These are phyloP conservation scores for Zalerion maritima DNA, from an alignment of 495 filamentous ascomycete species.

Conservation along the genomic window DNA sequence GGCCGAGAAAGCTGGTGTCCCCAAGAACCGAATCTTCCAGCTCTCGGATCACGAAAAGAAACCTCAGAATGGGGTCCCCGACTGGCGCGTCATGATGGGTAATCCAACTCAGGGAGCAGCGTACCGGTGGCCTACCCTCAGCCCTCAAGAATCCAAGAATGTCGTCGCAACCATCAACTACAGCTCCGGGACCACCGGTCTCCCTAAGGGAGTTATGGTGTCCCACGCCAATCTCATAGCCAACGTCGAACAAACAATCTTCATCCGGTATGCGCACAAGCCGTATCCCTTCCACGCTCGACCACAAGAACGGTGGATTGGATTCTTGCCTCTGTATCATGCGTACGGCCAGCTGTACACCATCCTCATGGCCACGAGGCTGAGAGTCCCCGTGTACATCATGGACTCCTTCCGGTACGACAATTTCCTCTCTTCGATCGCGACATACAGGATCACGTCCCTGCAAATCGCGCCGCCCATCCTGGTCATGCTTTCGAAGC, in stretches of 20 bases:
- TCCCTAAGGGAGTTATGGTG: slow-evolving; percentile 64
- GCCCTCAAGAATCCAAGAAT: slow-evolving; percentile 22
- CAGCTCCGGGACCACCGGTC: slow-evolving; percentile 33
- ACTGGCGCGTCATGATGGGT: slow-evolving; percentile 36
- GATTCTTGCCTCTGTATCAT: slow-evolving; percentile 34
- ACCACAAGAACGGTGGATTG: slow-evolving; percentile 24
- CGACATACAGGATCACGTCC: slow-evolving; percentile 29
- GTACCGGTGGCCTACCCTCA: slow-evolving; percentile 26
- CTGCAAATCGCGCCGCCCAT: slow-evolving; percentile 33
- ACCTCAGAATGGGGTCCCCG: slow-evolving; percentile 18
- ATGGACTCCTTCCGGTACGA: slow-evolving; percentile 34
- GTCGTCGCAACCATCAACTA: slow-evolving; percentile 34
- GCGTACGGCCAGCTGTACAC: slow-evolving; percentile 32
- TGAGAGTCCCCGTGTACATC: slow-evolving; percentile 21
- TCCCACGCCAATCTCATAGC: slow-evolving; percentile 60
- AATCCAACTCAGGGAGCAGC: slow-evolving; percentile 24
- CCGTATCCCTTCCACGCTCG: slow-evolving; percentile 21
- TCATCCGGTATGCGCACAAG: slow-evolving; percentile 11
- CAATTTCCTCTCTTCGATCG: slow-evolving; percentile 24
- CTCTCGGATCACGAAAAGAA: slow-evolving; percentile 26
- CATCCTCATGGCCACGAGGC: slow-evolving; percentile 25
- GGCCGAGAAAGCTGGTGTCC: slow-evolving; percentile 50
- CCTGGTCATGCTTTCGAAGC: slow-evolving; percentile 31
- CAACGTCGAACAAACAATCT: slow-evolving; percentile 36
- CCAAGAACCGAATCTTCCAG: slow-evolving; percentile 41